Evolutionary conservation across 768 basidiomycete genomes (phyloP).

Genomic region (Suillus decipiens): DNA sequence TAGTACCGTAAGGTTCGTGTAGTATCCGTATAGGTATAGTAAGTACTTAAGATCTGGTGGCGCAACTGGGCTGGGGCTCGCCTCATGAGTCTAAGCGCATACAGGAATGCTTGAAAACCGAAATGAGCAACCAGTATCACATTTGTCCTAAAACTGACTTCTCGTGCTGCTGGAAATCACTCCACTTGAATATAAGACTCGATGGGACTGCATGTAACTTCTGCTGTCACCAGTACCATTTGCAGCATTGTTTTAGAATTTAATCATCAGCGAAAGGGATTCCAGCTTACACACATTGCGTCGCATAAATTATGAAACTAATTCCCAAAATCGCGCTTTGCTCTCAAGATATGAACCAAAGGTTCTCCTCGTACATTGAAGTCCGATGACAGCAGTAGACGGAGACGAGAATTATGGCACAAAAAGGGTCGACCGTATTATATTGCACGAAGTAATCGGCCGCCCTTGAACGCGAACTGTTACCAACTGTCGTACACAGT

Average conservation of each 20-base stretch:
- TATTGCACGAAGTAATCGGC: not conserved
- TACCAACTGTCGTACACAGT: not conserved
- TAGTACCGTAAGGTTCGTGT: not conserved
- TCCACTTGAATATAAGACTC: not conserved
- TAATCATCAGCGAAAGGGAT: not conserved
- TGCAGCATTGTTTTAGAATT: not conserved
- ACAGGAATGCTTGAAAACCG: not conserved
- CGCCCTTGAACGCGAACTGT: not conserved
- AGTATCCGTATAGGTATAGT: not conserved
- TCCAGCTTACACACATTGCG: not conserved
- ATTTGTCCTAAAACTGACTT: not conserved
- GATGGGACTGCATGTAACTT: not conserved
- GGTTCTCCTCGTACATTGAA: not conserved
- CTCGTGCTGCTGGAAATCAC: no score
- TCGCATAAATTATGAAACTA: not conserved
- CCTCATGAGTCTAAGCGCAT: no score
- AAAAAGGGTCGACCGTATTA: not conserved
- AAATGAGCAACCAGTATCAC: not conserved
- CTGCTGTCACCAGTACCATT: not conserved
- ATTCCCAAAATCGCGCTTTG: not conserved
- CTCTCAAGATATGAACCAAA: not conserved
- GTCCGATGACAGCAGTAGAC: not conserved
- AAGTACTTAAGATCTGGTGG: not conserved
- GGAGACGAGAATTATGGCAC: not conserved
- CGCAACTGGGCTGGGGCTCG: no score